These are phyloP conservation scores for Leishmania mexicana DNA, from an alignment of 208 protist species.

Conservation along the genomic window DNA sequence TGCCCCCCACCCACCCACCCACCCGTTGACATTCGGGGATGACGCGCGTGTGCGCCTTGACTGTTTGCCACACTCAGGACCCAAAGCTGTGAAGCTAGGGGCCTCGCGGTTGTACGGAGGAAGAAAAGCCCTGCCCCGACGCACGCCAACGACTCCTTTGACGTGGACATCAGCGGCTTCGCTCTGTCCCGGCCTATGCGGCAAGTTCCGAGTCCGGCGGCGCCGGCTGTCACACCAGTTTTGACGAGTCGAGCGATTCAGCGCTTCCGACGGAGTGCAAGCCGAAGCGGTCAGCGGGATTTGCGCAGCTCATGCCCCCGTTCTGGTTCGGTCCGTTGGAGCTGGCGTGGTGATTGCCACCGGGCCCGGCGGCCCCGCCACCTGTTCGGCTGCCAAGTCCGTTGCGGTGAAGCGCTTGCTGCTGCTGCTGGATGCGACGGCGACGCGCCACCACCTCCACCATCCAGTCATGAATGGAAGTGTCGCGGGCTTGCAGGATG, in stretches of 20 bases:
- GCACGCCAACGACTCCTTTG: not conserved
- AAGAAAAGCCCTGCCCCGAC: not conserved
- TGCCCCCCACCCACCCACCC: too few relatives aligned
- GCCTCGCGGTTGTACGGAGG: not conserved
- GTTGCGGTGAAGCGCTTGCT: constrained; percentile 23
- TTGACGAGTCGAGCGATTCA: constrained; percentile 33
- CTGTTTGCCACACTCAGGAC: not conserved
- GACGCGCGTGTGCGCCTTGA: not conserved
- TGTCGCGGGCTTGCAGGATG: constrained; percentile 45
- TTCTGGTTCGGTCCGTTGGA: constrained; percentile 8
- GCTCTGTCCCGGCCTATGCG: not conserved
- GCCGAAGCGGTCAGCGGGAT: constrained; percentile 25
- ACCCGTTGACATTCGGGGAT: too few relatives aligned
- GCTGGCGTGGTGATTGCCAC: constrained; percentile 2
- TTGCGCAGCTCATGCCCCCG: not conserved
- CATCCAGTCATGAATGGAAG: constrained; percentile 55
- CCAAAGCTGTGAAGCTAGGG: not conserved
- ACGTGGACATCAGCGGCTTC: not conserved
- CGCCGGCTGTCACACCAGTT: constrained; percentile 6
- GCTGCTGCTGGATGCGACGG: constrained; percentile 27
- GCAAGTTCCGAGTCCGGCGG: constrained; percentile 9
- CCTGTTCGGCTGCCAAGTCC: constrained; percentile 5
- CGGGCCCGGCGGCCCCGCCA: not conserved
- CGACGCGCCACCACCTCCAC: constrained; percentile 36
- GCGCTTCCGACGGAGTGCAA: constrained; percentile 24